Evolutionary conservation across 2,329 filamentous ascomycete species (phyloP).

Genomic region (Ophiocordyceps camponoti-leonardi): DNA sequence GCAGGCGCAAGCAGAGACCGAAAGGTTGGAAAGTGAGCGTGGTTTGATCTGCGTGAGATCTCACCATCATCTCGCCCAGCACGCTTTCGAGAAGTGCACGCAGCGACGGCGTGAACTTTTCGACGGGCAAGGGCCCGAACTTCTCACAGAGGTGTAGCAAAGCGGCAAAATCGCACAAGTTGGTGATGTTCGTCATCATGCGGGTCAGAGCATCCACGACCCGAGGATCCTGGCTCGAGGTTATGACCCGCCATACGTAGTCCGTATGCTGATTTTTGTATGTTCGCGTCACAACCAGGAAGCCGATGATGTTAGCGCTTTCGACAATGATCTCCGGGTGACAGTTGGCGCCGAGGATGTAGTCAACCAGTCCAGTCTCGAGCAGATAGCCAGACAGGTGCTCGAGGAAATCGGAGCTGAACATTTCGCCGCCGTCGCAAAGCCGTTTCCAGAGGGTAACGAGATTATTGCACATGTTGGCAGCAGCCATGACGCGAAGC

Average conservation of each 20-base stretch:
- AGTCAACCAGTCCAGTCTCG: constrained; percentile 57
- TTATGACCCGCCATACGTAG: constrained; percentile 69
- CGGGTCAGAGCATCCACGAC: constrained; percentile 64
- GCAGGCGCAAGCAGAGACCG: constrained; percentile 43
- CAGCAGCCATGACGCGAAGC: constrained; percentile 62
- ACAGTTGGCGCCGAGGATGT: constrained; percentile 78
- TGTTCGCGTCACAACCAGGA: constrained; percentile 61
- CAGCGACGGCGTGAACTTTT: constrained; percentile 43
- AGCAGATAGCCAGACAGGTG: constrained; percentile 56
- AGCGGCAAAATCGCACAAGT: constrained; percentile 27
- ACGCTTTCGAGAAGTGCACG: constrained; percentile 43
- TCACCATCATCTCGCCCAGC: constrained; percentile 29
- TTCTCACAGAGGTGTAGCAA: constrained; percentile 56
- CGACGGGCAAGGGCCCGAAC: constrained; percentile 44
- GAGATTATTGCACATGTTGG: constrained; percentile 55
- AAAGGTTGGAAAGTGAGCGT: constrained; percentile 25
- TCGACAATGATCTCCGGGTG: constrained; percentile 78
- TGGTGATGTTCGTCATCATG: constrained; percentile 36
- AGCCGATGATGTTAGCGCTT: constrained; percentile 71
- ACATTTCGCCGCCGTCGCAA: constrained; percentile 26
- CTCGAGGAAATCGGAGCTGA: constrained; percentile 32
- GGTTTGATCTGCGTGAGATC: constrained; percentile 18
- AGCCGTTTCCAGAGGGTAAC: constrained; percentile 46
- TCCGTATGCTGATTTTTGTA: constrained; percentile 61
- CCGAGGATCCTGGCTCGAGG: constrained; percentile 64